Evolutionary conservation across 768 basidiomycete genomes (phyloP).

Genomic region (Lentinula boryana): DNA sequence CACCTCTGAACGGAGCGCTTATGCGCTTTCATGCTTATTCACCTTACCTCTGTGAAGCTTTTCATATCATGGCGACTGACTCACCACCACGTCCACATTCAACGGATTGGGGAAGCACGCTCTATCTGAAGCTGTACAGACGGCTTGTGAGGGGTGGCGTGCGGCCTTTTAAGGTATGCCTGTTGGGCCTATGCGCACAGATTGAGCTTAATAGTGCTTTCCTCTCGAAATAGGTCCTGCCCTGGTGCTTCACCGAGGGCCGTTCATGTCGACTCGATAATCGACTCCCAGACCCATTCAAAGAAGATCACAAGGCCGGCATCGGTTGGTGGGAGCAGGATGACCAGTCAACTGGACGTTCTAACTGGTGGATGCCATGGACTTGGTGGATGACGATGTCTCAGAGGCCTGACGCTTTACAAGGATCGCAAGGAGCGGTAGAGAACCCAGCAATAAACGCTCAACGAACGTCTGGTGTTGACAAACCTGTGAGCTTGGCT

Average conservation of each 20-base stretch:
- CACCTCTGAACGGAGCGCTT: slow-evolving; percentile 85
- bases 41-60: slow-evolving; percentile 95
- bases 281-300: slow-evolving; percentile 89
- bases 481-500: not conserved
- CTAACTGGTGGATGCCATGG: not conserved
- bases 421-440: not conserved
- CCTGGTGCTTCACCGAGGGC: slow-evolving; percentile 93
- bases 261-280: slow-evolving; percentile 91
- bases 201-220: no score
- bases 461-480: not conserved
- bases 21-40: slow-evolving; percentile 91
- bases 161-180: slow-evolving; percentile 72
- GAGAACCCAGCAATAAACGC: not conserved
- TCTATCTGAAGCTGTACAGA: slow-evolving; percentile 90
- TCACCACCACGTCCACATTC: slow-evolving; percentile 68
- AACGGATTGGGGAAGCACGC: slow-evolving; percentile 90
- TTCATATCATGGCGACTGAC: slow-evolving; percentile 81
- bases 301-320: slow-evolving; percentile 2
- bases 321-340: not conserved
- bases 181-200: no score
- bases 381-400: not conserved
- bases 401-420: not conserved
- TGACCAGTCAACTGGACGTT: not conserved
- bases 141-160: slow-evolving; percentile 66
- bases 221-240: slow-evolving; percentile 36